These are phyloP conservation scores for Microdochium nivale DNA, from an alignment of 2,329 filamentous ascomycete genomes.

Conservation along the genomic window DNA sequence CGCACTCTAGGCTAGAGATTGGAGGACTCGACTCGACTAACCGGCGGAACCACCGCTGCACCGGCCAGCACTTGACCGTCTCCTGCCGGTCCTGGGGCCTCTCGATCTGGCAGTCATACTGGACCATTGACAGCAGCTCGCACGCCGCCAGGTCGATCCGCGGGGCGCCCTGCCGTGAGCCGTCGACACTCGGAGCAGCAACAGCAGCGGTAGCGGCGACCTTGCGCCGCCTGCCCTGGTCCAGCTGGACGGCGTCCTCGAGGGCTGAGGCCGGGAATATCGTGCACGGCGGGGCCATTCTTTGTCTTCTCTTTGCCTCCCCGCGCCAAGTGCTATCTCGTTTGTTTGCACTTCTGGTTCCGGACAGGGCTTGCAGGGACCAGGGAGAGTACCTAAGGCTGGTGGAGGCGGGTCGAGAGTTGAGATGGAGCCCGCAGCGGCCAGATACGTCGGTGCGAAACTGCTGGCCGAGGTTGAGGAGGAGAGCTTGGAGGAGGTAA, in stretches of 20 bases:
- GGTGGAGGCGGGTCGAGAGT: neutral
- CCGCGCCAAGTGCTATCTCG: neutral
- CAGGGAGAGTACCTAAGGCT: constrained; percentile 4
- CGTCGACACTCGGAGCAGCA: too few species aligned
- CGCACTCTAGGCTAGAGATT: too few species aligned
- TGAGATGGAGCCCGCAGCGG: constrained; percentile 23
- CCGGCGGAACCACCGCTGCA: constrained; percentile 53
- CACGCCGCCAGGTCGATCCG: constrained; percentile 44
- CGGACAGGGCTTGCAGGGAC: neutral
- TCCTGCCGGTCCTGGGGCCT: constrained; percentile 35
- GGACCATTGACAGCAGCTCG: constrained; percentile 48
- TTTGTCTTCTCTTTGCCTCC: constrained; percentile 1
- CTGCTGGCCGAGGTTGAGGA: constrained; percentile 48
- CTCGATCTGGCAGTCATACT: constrained; percentile 51
- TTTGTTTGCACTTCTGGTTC: neutral
- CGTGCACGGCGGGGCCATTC: constrained; percentile 51
- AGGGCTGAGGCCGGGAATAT: constrained; percentile 45
- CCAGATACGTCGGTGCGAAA: constrained; percentile 35
- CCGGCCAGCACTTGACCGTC: constrained; percentile 44
- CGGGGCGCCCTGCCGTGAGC: constrained; percentile 5
- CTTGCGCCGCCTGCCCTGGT: constrained; percentile 45
- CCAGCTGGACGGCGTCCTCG: constrained; percentile 37
- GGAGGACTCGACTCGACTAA: too few species aligned
- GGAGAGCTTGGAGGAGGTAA: constrained; percentile 50
- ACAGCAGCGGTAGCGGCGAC: constrained; percentile 17